Conservation (phyloP, 2,329 filamentous ascomycete genomes). For the Calonectria naviculata region DNA sequence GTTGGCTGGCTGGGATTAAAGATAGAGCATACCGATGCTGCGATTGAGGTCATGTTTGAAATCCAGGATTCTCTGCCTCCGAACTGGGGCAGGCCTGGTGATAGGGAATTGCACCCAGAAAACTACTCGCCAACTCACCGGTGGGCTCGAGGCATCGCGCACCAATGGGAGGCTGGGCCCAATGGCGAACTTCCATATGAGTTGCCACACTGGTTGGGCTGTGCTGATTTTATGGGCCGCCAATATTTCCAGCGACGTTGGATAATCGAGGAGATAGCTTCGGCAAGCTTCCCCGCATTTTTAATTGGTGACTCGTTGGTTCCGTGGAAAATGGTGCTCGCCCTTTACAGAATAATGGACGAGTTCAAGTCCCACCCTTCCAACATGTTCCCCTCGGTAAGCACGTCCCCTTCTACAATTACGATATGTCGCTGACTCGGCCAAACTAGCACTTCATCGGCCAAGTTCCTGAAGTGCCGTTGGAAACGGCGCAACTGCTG, state of each 20-base stretch:
- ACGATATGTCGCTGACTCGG: background rate
- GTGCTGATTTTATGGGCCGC: conserved; percentile 42
- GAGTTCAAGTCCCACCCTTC: conserved; percentile 47
- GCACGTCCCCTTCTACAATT: background rate
- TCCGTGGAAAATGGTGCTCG: conserved; percentile 49
- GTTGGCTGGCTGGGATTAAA: conserved; percentile 47
- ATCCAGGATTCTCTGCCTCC: conserved; percentile 46
- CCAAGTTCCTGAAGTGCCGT: conserved; percentile 23
- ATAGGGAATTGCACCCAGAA: conserved; percentile 45
- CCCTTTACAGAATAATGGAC: conserved; percentile 47
- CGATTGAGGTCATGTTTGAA: conserved; percentile 38
- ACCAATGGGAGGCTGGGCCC: conserved; percentile 34
- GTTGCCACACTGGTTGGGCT: conserved; percentile 35
- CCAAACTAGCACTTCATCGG: background rate
- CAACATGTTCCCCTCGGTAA: conserved; percentile 41
- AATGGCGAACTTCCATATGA: conserved; percentile 35
- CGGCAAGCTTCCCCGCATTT: conserved; percentile 44
- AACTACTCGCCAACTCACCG: conserved; percentile 47
- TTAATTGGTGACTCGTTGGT: conserved; percentile 49
- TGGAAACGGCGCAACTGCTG: conserved; percentile 25
- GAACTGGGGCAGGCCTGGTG: conserved; percentile 47
- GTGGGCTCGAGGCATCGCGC: conserved; percentile 43
- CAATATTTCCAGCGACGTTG: conserved; percentile 49
- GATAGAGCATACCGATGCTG: conserved; percentile 40
- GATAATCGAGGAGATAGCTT: conserved; percentile 50